Evolutionary conservation across 805 yeast genomes (phyloP), one percentile per base, ranked within the genome.

Genomic region (Saturnispora quitensis): DNA sequence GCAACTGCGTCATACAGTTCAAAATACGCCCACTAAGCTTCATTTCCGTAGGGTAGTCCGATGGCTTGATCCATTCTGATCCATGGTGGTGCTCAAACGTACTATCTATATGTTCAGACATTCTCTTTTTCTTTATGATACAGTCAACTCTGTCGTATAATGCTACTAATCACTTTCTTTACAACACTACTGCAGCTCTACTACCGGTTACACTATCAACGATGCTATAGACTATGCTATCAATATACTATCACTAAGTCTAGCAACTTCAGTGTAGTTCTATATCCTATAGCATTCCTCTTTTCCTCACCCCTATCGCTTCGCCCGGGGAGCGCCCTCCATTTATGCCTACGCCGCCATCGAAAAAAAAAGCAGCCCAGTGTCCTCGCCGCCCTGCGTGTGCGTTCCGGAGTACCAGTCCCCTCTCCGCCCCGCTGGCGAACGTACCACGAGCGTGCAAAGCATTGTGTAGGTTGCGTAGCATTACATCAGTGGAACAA

Each of bases 1-100:
- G 89, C 52, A 86, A 72, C 56, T 75, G 78, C 15, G 90, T 78
- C 73, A 83, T 77, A 47, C 81, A 86, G 54, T 78, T 76, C 57
- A 86, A 66, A 48, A 86, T 76, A 33, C 95, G 70, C 0, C 95
- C 95, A 7, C 80, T 72, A n/a, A 77, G 65, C 52, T 69, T 62
- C 47, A 70, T 56, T n/a, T 63, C 62, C 12, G 54, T 40, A 50
- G 66, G 47, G 35, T 54, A 63, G 42, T 62, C 62, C 2, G 44
- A 36, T 17, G 58, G 56, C 27, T 53, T 43, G 4, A 43, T 24
- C 56, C 56, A 55, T 3, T 47, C n/a, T 4, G 38, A n/a, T 18
- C 33, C 33, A 17, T 40, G 20, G 27, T 13, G 44, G 7, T 40
- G 31, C 7, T 40, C n/a, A 22, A 22, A 17, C 25, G 44, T 45